phyloP scores from a whole-genome alignment of 1,284 basidiomycete genomes.

The Rhodotorula sp. region DNA sequence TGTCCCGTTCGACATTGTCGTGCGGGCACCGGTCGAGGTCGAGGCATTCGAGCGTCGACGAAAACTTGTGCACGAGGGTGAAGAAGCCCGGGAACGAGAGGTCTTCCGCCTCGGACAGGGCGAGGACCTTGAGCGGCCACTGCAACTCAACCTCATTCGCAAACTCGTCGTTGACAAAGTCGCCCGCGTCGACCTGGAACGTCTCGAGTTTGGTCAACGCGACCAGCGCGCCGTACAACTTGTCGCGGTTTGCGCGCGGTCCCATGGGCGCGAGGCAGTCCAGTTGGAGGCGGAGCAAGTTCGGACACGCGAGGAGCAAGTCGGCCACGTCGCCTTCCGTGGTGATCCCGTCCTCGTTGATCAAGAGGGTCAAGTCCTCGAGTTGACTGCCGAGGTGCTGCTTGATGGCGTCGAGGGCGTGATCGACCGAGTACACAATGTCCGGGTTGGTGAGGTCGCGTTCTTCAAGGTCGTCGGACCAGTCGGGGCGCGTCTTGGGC shows the following conservation, averaged over 20 bases:
- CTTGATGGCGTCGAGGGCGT: constrained; percentile 12
- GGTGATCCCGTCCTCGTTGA: constrained; percentile 18
- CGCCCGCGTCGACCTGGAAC: constrained; percentile 5
- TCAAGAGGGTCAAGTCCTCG: constrained; percentile 13
- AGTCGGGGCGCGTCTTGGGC: constrained; percentile 4
- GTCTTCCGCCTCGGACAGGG: constrained; percentile 22
- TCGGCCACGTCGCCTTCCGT: constrained; percentile 18
- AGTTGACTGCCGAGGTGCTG: constrained; percentile 4
- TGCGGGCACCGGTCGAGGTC: constrained; percentile 27
- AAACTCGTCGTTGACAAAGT: constrained; percentile 25
- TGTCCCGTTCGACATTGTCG: constrained; percentile 14
- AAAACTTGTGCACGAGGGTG: constrained; percentile 25
- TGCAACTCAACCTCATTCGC: constrained; percentile 3
- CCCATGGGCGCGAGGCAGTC: constrained; percentile 8
- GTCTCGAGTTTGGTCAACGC: constrained; percentile 13
- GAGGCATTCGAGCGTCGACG: constrained; percentile 22
- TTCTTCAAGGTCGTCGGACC: constrained; percentile 2
- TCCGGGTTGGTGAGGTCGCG: not conserved
- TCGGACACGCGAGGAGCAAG: constrained; percentile 15
- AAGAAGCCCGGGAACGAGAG: constrained; percentile 26
- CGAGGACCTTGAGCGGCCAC: constrained; percentile 24
- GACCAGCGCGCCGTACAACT: constrained; percentile 11
- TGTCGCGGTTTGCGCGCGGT: not conserved
- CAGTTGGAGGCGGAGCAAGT: constrained; percentile 22
- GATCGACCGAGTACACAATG: constrained; percentile 14